phyloP scores from a whole-genome alignment of 2,329 filamentous ascomycete species.

The Ophiocordyceps australis region DNA sequence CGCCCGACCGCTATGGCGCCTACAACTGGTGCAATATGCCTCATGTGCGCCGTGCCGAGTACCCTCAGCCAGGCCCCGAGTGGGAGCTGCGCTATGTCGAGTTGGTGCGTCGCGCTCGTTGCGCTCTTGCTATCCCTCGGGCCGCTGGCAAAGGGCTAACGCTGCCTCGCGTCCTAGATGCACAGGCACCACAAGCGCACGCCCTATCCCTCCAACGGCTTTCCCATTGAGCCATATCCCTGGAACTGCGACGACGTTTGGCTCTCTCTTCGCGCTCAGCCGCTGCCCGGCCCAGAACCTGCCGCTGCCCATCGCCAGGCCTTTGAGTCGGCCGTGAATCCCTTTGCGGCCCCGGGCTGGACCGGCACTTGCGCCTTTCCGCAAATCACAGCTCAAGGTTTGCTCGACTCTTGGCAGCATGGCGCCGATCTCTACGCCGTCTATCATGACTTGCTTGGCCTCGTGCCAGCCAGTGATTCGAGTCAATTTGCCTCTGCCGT shows the following conservation, averaged over 20 bases:
- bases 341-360: slow-evolving; percentile 48
- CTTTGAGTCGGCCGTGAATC: slow-evolving; percentile 43
- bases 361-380: slow-evolving; percentile 64
- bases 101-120: slow-evolving; percentile 28
- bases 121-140: no score
- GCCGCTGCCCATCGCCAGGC: slow-evolving; percentile 47
- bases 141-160: no score
- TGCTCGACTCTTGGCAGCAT: slow-evolving; percentile 60
- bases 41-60: slow-evolving; percentile 52
- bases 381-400: slow-evolving; percentile 54
- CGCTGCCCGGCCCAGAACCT: slow-evolving; percentile 27
- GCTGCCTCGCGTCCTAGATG: slow-evolving; percentile 36
- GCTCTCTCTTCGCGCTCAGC: slow-evolving; percentile 50
- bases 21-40: slow-evolving; percentile 88
- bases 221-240: slow-evolving; percentile 51
- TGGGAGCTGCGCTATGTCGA: slow-evolving; percentile 60
- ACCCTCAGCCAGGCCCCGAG: slow-evolving; percentile 30
- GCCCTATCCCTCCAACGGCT: slow-evolving; percentile 60
- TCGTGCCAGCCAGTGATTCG: slow-evolving; percentile 36
- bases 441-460: slow-evolving; percentile 50
- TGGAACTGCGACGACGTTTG: slow-evolving; percentile 59
- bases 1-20: slow-evolving; percentile 34
- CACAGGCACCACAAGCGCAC: slow-evolving; percentile 77
- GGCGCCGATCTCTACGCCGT: slow-evolving; percentile 62
- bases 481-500: slow-evolving; percentile 27